Percentiles rank a stretch among this genome's conserved stretches.
phyloP scores from a whole-genome alignment of 164 flowering plant genomes.

The Stephania yunnanensis region DNA sequence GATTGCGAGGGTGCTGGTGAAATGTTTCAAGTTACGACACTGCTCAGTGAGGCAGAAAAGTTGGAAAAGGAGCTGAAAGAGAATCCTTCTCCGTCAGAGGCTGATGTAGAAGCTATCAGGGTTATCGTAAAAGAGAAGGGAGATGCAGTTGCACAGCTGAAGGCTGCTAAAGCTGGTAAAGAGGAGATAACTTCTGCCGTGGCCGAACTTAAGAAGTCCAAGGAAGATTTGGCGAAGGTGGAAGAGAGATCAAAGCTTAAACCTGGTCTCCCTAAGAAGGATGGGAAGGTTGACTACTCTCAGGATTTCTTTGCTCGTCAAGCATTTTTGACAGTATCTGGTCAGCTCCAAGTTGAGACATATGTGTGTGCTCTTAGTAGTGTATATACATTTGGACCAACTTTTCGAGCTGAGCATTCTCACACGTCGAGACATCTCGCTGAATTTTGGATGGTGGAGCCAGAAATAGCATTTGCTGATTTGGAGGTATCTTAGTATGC shows the following conservation, averaged over 20 bases:
- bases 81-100: slow-evolving; percentile 77
- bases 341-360: slow-evolving; percentile 87
- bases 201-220: slow-evolving; percentile 58
- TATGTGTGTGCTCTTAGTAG: slow-evolving; percentile 81
- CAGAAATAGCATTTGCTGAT: slow-evolving; percentile 95
- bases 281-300: slow-evolving; percentile 81
- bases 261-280: slow-evolving; percentile 77
- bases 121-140: slow-evolving; percentile 63
- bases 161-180: slow-evolving; percentile 67
- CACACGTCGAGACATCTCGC: slow-evolving; percentile 98
- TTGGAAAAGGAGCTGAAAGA: slow-evolving; percentile 68
- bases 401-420: slow-evolving; percentile 90
- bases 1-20: slow-evolving; percentile 99
- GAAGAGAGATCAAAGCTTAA: slow-evolving; percentile 70
- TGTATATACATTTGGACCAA: slow-evolving; percentile 96
- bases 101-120: slow-evolving; percentile 60
- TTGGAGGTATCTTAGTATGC: slow-evolving; percentile 45
- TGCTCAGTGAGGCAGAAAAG: slow-evolving; percentile 71
- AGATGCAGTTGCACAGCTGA: slow-evolving; percentile 47
- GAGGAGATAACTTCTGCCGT: slow-evolving; percentile 55
- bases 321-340: slow-evolving; percentile 92
- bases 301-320: slow-evolving; percentile 86
- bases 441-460: slow-evolving; percentile 98
- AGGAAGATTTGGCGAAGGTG: slow-evolving; percentile 54
- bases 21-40: slow-evolving; percentile 95